phyloP scores from a whole-genome alignment of 257 asterid genomes.

The Capsicum baccatum region DNA sequence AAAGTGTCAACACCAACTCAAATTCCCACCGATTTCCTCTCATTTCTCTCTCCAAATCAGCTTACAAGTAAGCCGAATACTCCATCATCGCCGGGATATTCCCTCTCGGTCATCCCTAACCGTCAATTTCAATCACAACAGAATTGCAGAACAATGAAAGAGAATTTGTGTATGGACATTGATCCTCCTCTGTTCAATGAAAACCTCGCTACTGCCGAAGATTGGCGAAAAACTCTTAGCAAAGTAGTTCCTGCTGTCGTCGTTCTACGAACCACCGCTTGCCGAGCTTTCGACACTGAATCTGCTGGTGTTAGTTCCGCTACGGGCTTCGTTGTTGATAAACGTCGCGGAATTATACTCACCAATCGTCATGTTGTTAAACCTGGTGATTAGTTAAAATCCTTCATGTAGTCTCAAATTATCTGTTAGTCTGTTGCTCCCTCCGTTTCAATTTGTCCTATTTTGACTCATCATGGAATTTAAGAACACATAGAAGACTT shows the following conservation, averaged over 20 bases:
- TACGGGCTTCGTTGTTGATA: constrained; percentile 94
- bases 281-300: constrained; percentile 96
- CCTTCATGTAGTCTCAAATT: not conserved
- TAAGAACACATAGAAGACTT: no score
- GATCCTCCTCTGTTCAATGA: constrained; percentile 85
- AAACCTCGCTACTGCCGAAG: constrained; percentile 79
- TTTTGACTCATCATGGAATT: no score
- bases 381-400: constrained; percentile 56
- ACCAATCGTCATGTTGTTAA: constrained; percentile 97
- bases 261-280: constrained; percentile 94
- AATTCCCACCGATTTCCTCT: not conserved
- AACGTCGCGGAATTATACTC: constrained; percentile 90
- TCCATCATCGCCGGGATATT: not conserved
- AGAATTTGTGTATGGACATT: constrained; percentile 82
- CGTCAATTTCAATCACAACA: constrained; percentile 54
- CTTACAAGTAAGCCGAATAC: not conserved
- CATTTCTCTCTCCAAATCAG: constrained; percentile 19
- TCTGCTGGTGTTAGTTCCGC: constrained; percentile 93
- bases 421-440: not conserved
- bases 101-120: not conserved
- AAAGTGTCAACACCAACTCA: constrained; percentile 7
- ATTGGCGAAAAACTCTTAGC: constrained; percentile 90
- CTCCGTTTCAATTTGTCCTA: no score
- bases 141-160: constrained; percentile 68
- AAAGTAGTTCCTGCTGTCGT: constrained; percentile 97